Conservation (phyloP, 495 filamentous ascomycete species). For the Recurvomyces mirabilis region DNA sequence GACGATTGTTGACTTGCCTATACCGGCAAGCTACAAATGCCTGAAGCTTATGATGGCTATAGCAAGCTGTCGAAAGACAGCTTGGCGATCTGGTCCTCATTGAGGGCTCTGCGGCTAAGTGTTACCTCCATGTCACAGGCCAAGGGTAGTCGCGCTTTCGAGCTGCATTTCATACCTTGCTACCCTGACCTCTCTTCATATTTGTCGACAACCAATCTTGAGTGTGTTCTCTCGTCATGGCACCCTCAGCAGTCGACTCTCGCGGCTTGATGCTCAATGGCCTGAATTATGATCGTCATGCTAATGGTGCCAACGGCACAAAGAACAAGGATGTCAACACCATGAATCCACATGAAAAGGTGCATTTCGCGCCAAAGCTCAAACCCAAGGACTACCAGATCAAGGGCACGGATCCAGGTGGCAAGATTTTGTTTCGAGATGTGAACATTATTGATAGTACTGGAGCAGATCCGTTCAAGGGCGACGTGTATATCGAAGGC, state of each 20-base stretch:
- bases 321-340: slow-evolving; percentile 3
- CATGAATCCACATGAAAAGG: slow-evolving; percentile 15
- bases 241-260: slow-evolving; percentile 13
- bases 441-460: slow-evolving; percentile 43
- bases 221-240: too few species aligned
- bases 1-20: too few species aligned
- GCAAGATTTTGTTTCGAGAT: slow-evolving; percentile 36
- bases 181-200: neutral
- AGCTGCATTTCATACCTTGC: neutral
- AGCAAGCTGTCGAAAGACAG: too few species aligned
- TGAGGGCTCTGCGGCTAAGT: too few species aligned
- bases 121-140: too few species aligned
- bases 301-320: slow-evolving; percentile 1
- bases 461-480: slow-evolving; percentile 36
- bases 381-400: slow-evolving; percentile 30
- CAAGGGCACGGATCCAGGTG: slow-evolving; percentile 29
- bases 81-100: too few species aligned
- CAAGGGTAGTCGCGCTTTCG: too few species aligned
- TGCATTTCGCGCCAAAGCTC: slow-evolving; percentile 20
- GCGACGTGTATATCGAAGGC: slow-evolving; percentile 39
- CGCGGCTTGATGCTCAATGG: slow-evolving; percentile 13
- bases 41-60: too few species aligned
- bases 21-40: too few species aligned
- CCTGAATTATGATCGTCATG: slow-evolving; percentile 1
- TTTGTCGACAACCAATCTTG: slow-evolving; percentile 2